A percentile compares a stretch with the other conserved stretches of the same genome.
Evolutionary conservation across 768 basidiomycete genomes (phyloP).

Genomic region (Leccinum ochraceum): DNA sequence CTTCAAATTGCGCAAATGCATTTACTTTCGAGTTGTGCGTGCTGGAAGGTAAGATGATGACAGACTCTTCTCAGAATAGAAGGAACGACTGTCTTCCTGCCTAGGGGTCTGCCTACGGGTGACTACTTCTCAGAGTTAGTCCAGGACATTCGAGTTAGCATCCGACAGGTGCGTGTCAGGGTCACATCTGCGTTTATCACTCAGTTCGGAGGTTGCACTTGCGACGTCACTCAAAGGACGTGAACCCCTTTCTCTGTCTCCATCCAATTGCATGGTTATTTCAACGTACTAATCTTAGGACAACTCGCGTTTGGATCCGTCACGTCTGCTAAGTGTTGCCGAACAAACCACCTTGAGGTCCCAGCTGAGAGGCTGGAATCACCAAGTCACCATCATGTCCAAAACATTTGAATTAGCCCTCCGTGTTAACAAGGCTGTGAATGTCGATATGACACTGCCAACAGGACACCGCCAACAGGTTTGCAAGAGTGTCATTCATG

Average conservation of each 20-base stretch:
- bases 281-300: not conserved
- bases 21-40: not conserved
- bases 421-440: constrained; percentile 3
- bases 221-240: not conserved
- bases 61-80: too few relatives aligned
- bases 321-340: not conserved
- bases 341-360: not conserved
- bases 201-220: too few relatives aligned
- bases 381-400: not conserved
- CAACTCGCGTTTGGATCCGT: not conserved
- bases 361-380: not conserved
- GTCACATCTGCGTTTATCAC: too few relatives aligned
- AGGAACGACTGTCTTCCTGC: too few relatives aligned
- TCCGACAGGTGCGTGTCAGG: too few relatives aligned
- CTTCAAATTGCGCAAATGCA: too few relatives aligned
- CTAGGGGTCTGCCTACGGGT: too few relatives aligned
- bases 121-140: not conserved
- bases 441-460: constrained; percentile 37
- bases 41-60: not conserved
- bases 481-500: constrained; percentile 27
- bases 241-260: not conserved
- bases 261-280: not conserved
- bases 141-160: too few relatives aligned
- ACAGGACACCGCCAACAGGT: constrained; percentile 31
- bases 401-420: not conserved